Base-by-base conservation (phyloP, 2,329 filamentous ascomycete genomes). In the Pseudocercospora pini-densiflorae region DNA sequence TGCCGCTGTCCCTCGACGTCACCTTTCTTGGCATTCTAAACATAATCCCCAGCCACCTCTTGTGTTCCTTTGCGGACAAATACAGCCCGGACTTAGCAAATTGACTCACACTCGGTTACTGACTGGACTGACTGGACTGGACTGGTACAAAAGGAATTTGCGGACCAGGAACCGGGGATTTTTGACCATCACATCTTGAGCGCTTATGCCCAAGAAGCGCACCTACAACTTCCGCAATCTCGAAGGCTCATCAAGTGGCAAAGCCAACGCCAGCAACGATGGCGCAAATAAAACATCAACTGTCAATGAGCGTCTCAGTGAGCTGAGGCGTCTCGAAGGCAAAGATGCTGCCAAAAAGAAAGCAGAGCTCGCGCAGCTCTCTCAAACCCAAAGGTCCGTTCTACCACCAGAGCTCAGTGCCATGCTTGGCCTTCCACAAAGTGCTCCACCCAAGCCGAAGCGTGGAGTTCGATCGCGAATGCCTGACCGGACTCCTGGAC, bases 201-300 rank as follows among this genome's bases (percentile, higher is more conserved):
- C 66, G 66, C 68, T 68, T 66, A 84, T 84, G 82, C 82, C 82
- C 71, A 84, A 83, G 77, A 83, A 83, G 74, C 79, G 81, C 67
- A 75, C 77, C 16, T 79, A 77, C 49, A 76, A 77, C 65, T 80
- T 82, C 70, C 78, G 78, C 62, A 77, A 79, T 66, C 74, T 79
- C 49, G 78, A 81, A 71, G 79, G 79, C 36, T 61, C 71, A 47
- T 71, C 71, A 55, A 74, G 72, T 70, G 79, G 80, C 66, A 77
- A 79, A 14, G 76, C 77, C 2, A 78, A 76, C 68, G 70, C 74
- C 43, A 70, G 73, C 24, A 69, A 70, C 31, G 45, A 66, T 65
- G 68, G 61, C 43, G 64, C 61, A 33, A 68, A 70, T 58, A 65
- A 73, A 61, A 66, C 68, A 43, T 69, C 62, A 23, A 69, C 75